Evolutionary conservation across 2,329 filamentous ascomycete genomes (phyloP), one percentile per base, ranked within the genome.

Genomic region (Fusarium mundagurra): DNA sequence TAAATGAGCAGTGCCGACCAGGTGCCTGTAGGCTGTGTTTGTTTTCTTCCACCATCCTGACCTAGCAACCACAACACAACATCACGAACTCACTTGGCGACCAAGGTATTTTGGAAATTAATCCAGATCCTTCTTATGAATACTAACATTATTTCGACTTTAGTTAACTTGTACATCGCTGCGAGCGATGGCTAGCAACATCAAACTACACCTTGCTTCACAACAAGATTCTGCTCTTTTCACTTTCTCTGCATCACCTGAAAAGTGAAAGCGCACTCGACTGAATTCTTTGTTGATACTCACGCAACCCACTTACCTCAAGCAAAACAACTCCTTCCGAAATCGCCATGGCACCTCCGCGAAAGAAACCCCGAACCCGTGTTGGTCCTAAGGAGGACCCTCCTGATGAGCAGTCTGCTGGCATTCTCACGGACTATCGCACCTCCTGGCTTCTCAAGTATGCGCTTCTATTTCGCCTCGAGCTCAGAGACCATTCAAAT

Each of bases 371-470:
- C 9, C 78, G 75, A 54, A 71, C 61, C 20, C 68, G 67, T 44
- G 54, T 38, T n/a, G 36, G 53, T 24, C 61, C 57, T 11, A 66
- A 69, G 36, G 67, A 76, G 16, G 74, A 78, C 53, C 59, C 63
- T 27, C 13, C 67, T 63, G n/a, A 73, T 64, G 60, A 61, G 68
- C 67, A 73, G n/a, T 78, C 80, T 17, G 59, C 76, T 33, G 75
- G 59, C 48, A 44, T 82, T 16, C 76, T 81, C 9, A 72, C 77
- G 3, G 81, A 83, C 64, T 74, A 71, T 71, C 80, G 81, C 47
- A 82, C 78, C 13, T 75, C 79, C 13, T 83, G 82, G 82, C 78
- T 82, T 6, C 65, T 82, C 13, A 80, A 79, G 82, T 83, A 78
- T 34, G 79, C 74, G 54, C 64, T 57, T 48, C 50, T 50, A 11